Evolutionary conservation across 306 rosid genomes (phyloP).

Genomic region (Parietaria judaica): DNA sequence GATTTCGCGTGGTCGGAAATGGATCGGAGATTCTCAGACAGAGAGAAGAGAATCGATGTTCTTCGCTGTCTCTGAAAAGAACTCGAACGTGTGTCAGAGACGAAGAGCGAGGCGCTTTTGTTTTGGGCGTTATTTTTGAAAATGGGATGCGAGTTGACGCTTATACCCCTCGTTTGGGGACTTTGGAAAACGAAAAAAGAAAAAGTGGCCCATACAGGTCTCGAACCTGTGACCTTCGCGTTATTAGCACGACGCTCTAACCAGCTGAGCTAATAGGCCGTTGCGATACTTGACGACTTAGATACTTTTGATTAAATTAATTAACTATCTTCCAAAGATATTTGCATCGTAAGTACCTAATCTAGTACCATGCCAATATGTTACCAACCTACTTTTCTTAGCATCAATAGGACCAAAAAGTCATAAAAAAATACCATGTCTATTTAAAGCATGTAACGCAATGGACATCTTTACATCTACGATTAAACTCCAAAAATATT

Average conservation of each 20-base stretch:
- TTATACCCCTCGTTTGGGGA: background rate
- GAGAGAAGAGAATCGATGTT: conserved; percentile 1
- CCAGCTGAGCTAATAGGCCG: conserved; percentile 6
- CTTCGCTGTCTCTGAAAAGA: background rate
- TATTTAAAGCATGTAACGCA: too few relatives aligned
- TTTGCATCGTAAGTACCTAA: too few relatives aligned
- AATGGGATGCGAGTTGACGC: background rate
- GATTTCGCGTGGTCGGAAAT: background rate
- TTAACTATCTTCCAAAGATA: too few relatives aligned
- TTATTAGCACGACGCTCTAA: conserved; percentile 13
- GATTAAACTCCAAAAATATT: too few relatives aligned
- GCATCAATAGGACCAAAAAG: too few relatives aligned
- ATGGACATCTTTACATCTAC: too few relatives aligned
- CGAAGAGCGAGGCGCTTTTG: background rate
- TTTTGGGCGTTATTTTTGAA: background rate
- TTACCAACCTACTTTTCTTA: too few relatives aligned
- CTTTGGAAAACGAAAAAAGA: background rate
- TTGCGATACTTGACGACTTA: background rate
- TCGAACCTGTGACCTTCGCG: conserved; percentile 17
- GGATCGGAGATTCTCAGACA: conserved; percentile 4
- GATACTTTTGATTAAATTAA: too few relatives aligned
- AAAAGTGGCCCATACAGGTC: conserved; percentile 5
- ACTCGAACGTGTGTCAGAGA: background rate
- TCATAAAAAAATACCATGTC: too few relatives aligned
- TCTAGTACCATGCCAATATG: too few relatives aligned